Base-by-base conservation (phyloP, 139 green algal species). In the Medakamo hakoo region DNA sequence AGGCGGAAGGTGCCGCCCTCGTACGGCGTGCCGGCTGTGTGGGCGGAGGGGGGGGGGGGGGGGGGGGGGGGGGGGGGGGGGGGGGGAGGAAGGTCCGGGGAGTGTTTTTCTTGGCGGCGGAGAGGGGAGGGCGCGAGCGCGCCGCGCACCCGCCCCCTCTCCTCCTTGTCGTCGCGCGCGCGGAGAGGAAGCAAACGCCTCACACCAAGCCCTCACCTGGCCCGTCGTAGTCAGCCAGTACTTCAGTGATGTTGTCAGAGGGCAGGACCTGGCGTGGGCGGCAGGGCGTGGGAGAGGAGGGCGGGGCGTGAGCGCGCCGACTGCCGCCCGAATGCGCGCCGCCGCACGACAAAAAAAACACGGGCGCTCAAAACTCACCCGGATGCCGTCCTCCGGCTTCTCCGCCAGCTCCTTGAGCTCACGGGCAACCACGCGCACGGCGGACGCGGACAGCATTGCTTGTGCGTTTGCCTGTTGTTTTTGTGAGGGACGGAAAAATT, bases 1-100 rank as follows among this genome's bases (percentile, higher is more conserved):
- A 97, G 87, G 27, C 78, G 73, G 68, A 98, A 98, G 19, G 80
- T 4, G 14, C 92, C 92, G 24, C 80, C 80, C 55, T 95, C 88
- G 63, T 82, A 98, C 0, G 92, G 92, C 0, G 92, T 98, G 14
- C 84, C 84, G 26, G 66, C 76, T 80, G 86, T 29, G 27, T 27
- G 52, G 57, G 49, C 55, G 55, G 28, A 29, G 20, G 5, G 23
- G 24, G 32, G 21, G 4, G 32, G 9, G 60, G 60, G 24, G 16
- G 20, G 16, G 2, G n/a, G n/a, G n/a, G n/a, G n/a, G n/a, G n/a
- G n/a, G n/a, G n/a, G n/a, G n/a, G n/a, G n/a, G n/a, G n/a, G n/a
- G n/a, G n/a, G n/a, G n/a, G n/a, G n/a, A n/a, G n/a, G n/a, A n/a
- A n/a, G n/a, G n/a, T n/a, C n/a, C n/a, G n/a, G n/a, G n/a, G n/a